phyloP scores from a whole-genome alignment of 1,284 basidiomycete species.

The Tausonia pullulans region DNA sequence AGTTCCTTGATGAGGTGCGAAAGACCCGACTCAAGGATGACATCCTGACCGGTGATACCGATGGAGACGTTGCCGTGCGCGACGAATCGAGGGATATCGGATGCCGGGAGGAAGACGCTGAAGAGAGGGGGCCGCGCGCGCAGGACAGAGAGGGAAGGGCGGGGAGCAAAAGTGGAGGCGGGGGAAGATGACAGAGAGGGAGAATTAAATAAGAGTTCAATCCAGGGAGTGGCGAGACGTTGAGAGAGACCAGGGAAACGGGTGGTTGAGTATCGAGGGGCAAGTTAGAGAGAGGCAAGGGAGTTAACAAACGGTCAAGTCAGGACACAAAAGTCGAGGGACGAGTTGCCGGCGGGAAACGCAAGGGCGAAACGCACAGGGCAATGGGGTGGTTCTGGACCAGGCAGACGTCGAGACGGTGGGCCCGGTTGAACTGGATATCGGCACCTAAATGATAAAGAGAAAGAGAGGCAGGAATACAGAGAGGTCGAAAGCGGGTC shows the following conservation, averaged over 20 bases:
- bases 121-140: not conserved
- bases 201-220: too few species aligned
- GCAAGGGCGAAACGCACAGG: constrained; percentile 46
- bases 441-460: constrained; percentile 60
- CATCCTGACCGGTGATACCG: constrained; percentile 60
- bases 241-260: too few species aligned
- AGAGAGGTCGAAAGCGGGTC: constrained; percentile 1
- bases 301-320: too few species aligned
- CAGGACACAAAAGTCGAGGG: not conserved
- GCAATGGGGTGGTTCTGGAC: constrained; percentile 89
- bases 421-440: constrained; percentile 83
- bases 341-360: too few species aligned
- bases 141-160: not conserved
- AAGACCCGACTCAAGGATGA: constrained; percentile 83
- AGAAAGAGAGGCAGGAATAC: not conserved
- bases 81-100: constrained; percentile 97
- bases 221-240: too few species aligned
- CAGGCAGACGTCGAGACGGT: constrained; percentile 82
- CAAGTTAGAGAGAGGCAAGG: too few species aligned
- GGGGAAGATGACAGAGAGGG: not conserved
- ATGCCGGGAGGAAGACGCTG: constrained; percentile 92
- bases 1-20: constrained; percentile 64
- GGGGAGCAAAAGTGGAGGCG: constrained; percentile 11
- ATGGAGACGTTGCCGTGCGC: constrained; percentile 80
- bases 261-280: too few species aligned